Evolutionary conservation across 108 stramenopile genomes (phyloP), one percentile per base, ranked within the genome.

Genomic region (Craspedostauros australis): DNA sequence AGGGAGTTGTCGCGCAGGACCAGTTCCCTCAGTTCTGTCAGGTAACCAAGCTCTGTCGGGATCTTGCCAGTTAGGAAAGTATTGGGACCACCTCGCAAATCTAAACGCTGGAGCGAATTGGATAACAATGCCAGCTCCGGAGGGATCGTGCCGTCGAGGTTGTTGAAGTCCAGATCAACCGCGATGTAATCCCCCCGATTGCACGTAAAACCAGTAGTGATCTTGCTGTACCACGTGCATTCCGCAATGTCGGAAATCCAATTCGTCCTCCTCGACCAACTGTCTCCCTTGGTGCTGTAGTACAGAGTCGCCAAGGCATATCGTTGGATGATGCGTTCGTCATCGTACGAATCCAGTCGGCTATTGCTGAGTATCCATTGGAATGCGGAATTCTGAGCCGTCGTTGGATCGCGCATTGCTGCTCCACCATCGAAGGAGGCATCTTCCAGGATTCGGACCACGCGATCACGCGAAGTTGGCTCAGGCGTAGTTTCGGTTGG

Each of bases 261-360:
- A 24, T 48, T 62, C 11, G 38, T 50, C 0, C 42, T 44, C 3
- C 36, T 3, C 11, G 38, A 6, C 75, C 75, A 76, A 12, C 48
- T 25, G 2, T 76, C 46, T 29, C 75, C 75, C 29, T 57, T 39
- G 1, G 75, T 76, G 24, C 36, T 56, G 24, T 39, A 72, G 27
- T 41, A 76, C 6, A 76, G 42, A 1, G 58, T 54, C 12, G 70
- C 75, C 54, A 76, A 41, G 5, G 54, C 66, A 54, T 68, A 76
- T 43, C 75, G 29, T 48, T 76, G 73, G 19, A 66, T 16, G 8
- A 49, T 21, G 30, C 42, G 42, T 15, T 59, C 37, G 12, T 46
- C 32, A 11, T 44, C 30, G 22, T 60, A 68, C 16, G 47, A 26
- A 5, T 21, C 7, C 4, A 53, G 19, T 3, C 15, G 11, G 3